Base-by-base conservation (phyloP, 75 land plant genomes). In the Selaginella moellendorffii region DNA sequence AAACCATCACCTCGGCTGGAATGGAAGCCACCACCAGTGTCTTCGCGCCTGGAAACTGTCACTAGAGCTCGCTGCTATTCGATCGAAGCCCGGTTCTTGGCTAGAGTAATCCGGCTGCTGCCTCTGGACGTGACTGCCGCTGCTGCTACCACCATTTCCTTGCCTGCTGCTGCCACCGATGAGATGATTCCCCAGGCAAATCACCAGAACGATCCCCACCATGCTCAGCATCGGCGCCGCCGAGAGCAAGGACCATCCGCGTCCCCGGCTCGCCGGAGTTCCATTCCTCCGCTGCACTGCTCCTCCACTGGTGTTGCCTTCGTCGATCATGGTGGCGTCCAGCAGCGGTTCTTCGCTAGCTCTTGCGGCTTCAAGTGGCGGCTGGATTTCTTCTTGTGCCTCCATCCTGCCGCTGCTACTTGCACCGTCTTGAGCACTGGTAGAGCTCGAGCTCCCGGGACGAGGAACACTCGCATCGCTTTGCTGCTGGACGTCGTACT, bases 201-300 rank as follows among this genome's bases (percentile, higher is more conserved):
- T 26, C 1, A 78, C 72, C 1, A 85, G 68, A 36, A 66, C 70
- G 28, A 82, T 64, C 8, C 85, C 88, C 5, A 79, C 64, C 52
- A 85, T 46, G 63, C 84, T 64, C 1, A 85, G 73, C 26, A 85
- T 60, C 1, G 82, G 82, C 29, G 82, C 78, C 46, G 81, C 2
- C n/a, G 19, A 8, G 19, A 56, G 59, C 8, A 56, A 20, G 9
- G 5, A 23, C 59, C 19, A 20, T n/a, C n/a, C n/a, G n/a, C n/a
- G n/a, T n/a, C n/a, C n/a, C n/a, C n/a, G n/a, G n/a, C n/a, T n/a
- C n/a, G n/a, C n/a, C n/a, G n/a, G n/a, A n/a, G n/a, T n/a, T n/a
- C n/a, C n/a, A n/a, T n/a, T n/a, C n/a, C n/a, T n/a, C n/a, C n/a
- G n/a, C n/a, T n/a, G n/a, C n/a, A n/a, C n/a, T 31, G 1, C 30